Percentiles rank a stretch among this genome's conserved stretches.
Conservation (phyloP, 371 early-diverging fungal species). For the Rhizopus arrhizus region DNA sequence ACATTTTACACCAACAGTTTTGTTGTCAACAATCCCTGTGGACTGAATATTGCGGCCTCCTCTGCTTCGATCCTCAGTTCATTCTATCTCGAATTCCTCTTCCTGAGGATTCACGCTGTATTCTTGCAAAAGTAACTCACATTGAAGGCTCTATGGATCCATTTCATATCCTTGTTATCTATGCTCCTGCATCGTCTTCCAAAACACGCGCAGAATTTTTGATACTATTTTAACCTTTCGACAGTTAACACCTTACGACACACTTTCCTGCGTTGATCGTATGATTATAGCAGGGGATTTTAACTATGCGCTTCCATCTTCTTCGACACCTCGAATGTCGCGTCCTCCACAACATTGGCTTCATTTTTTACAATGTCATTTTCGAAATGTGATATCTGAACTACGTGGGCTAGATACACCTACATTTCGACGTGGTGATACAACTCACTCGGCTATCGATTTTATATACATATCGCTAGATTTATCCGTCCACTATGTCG, state of each 20-base stretch:
- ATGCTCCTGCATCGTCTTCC: slow-evolving; percentile 1
- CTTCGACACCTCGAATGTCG: neutral
- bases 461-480: neutral
- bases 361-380: neutral
- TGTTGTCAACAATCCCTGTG: slow-evolving; percentile 3
- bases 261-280: neutral
- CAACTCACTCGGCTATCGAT: neutral
- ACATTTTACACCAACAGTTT: neutral
- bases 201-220: neutral
- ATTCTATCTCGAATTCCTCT: neutral
- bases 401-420: neutral
- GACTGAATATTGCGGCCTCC: slow-evolving; percentile 12
- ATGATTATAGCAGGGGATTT: neutral
- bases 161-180: slow-evolving; percentile 5
- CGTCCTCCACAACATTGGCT: neutral
- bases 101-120: neutral
- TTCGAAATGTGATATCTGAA: neutral
- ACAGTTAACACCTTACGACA: neutral
- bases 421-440: neutral
- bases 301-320: neutral
- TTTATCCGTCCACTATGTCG: neutral
- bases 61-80: slow-evolving; percentile 10
- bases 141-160: slow-evolving; percentile 4
- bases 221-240: neutral
- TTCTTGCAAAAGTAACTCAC: neutral